Conservation (phyloP, 371 early-diverging fungal genomes). For the Fennellomyces sp. region DNA sequence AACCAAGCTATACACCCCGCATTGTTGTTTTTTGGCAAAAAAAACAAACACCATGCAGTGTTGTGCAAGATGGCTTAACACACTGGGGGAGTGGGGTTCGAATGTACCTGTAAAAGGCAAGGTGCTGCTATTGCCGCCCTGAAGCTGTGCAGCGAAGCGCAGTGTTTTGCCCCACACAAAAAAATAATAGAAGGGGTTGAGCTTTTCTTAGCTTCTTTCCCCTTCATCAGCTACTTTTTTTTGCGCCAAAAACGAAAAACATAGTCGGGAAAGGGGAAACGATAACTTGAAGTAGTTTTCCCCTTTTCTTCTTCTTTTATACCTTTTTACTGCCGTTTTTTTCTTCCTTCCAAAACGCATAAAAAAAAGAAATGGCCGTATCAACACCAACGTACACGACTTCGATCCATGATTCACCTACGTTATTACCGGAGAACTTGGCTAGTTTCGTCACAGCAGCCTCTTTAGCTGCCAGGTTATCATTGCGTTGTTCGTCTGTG, state of each 20-base stretch:
- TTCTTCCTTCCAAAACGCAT: not conserved
- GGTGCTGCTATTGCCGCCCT: not conserved
- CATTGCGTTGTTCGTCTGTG: conserved; percentile 42
- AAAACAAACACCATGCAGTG: conserved; percentile 1
- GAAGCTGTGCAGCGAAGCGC: not conserved
- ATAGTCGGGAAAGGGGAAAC: too few relatives aligned
- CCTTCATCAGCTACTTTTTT: too few relatives aligned
- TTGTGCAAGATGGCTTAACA: not conserved
- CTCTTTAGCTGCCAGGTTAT: conserved; percentile 44
- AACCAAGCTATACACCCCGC: not conserved
- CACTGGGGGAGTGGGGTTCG: conserved; percentile 5
- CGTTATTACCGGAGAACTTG: conserved; percentile 46
- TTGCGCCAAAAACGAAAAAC: too few relatives aligned
- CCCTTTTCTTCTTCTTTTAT: too few relatives aligned
- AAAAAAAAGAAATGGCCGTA: not conserved
- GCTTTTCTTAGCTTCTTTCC: not conserved
- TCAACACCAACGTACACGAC: conserved; percentile 9
- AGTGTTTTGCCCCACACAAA: conserved; percentile 1
- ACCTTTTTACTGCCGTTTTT: too few relatives aligned
- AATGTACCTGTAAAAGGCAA: conserved; percentile 1
- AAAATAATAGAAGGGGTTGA: not conserved
- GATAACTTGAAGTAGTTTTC: too few relatives aligned
- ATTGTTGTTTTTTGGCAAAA: not conserved
- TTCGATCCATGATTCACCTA: conserved; percentile 24
- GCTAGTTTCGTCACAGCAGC: conserved; percentile 43